These are phyloP conservation scores for Lachnellula arida DNA, from an alignment of 2,329 filamentous ascomycete genomes.

Conservation along the genomic window DNA sequence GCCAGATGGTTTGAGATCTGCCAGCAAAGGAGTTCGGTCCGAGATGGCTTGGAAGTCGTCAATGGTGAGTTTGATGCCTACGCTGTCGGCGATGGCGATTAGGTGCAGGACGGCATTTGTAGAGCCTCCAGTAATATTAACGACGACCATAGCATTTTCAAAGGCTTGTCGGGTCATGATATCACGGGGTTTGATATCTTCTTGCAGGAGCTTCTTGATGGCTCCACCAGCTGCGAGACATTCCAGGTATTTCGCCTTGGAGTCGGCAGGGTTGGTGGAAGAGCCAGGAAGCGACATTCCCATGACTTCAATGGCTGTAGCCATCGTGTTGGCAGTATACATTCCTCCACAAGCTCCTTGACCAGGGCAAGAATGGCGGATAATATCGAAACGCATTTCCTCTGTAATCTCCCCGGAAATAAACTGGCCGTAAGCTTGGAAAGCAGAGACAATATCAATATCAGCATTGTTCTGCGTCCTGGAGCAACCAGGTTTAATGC, in stretches of 20 bases:
- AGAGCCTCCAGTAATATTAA: conserved; percentile 78
- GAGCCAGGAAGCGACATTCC: conserved; percentile 79
- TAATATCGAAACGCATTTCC: conserved; percentile 89
- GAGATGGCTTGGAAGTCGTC: conserved; percentile 84
- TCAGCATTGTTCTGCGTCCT: conserved; percentile 64
- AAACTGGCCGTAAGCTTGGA: conserved; percentile 96
- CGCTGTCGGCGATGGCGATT: conserved; percentile 77
- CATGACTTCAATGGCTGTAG: conserved; percentile 67
- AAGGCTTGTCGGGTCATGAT: conserved; percentile 78
- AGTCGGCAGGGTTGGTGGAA: conserved; percentile 74
- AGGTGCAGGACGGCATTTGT: conserved; percentile 83
- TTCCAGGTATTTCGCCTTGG: conserved; percentile 65
- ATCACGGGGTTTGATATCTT: conserved; percentile 73
- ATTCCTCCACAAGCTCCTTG: conserved; percentile 83
- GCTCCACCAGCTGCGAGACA: conserved; percentile 68
- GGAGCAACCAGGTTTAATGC: conserved; percentile 87
- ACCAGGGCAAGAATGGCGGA: conserved; percentile 83
- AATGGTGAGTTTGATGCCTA: conserved; percentile 76
- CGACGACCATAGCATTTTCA: conserved; percentile 79
- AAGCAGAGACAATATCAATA: conserved; percentile 94
- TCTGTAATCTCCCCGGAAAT: conserved; percentile 88
- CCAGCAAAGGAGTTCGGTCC: conserved; percentile 72
- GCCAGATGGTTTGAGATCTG: conserved; percentile 75
- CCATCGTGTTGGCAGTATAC: conserved; percentile 76
- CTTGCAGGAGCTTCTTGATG: conserved; percentile 68